Evolutionary conservation across 495 filamentous ascomycete species (phyloP), one percentile per base, ranked within the genome.

Genomic region (Trichoderma asperelloides): DNA sequence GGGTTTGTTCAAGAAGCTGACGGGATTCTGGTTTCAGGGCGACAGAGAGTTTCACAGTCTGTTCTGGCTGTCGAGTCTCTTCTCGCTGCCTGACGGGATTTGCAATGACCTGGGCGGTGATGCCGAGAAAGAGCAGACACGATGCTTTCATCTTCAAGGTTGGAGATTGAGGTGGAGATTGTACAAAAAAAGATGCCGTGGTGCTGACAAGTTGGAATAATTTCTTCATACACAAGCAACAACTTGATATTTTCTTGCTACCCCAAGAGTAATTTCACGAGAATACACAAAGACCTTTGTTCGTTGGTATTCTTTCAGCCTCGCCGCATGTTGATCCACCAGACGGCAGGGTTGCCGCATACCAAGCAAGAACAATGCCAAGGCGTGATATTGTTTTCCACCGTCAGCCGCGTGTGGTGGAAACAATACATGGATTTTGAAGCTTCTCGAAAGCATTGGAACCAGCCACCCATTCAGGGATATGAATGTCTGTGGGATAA

Each of bases 1-100:
- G 80, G 23, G 76, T 81, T 66, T 86, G 77, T 72, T 91, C 87
- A 47, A 91, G 85, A 15, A 80, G 74, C 9, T 70, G 78, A 27
- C 79, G 75, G 43, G 84, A 84, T 33, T 82, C 77, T 68, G 86
- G 82, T 30, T 77, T 70, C 5, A 88, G 71, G 9, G 84, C 83
- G 65, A 88, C 78, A n/a, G 78, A 81, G 39, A 89, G 81, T 15
- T 77, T 78, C 47, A 87, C 72, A 13, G 70, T 51, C 39, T 76
- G 79, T 0, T 74, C 65, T 0, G 80, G 76, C 16, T 73, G 6
- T 37, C 5, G 70, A 12, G 74, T 71, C 39, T 76, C 74, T 69
- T 37, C 13, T 33, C 1, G 13, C 3, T 63, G 2, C 11, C 3
- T 1, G 9, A 33, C 12, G 6, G 60, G 60, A 18, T 2, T 63